Base-by-base conservation (phyloP, 208 protist species). In the Angomonas deanei region DNA sequence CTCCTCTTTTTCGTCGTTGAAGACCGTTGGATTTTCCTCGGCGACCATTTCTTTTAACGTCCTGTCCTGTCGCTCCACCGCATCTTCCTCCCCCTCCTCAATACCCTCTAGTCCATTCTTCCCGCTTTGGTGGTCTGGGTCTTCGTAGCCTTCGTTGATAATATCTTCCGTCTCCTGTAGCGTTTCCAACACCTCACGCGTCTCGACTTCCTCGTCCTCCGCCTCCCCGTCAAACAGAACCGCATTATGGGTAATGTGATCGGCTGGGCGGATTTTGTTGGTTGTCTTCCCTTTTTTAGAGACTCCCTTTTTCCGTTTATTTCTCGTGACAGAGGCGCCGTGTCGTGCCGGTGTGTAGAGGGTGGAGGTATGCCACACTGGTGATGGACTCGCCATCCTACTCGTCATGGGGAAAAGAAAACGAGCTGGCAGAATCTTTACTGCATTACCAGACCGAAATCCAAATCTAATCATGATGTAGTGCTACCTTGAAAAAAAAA, bases 141-240 rank as follows among this genome's bases (percentile, higher is more conserved):
- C 27, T 28, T n/a, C 32, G 13, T 27, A 6, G 17, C 10, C 33
- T 17, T 56, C 42, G 13, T 70, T 36, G 15, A 42, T 53, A 11
- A 1, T 47, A 11, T 39, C 50, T 28, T 71, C 30, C 26, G 62
- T 68, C 21, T 68, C 62, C n/a, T 67, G 61, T 21, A 49, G 52
- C 8, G 68, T 47, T 30, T 30, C 56, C 61, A 28, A 55, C 54
- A 19, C 30, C 36, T 47, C 59, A 11, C 30, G 21, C 38, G 32
- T 46, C 56, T 6, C 17, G 32, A 53, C 11, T 33, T 34, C 62
- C 17, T 61, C 62, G 33, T 58, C 48, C 31, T 71, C 54, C 24
- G 42, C 56, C 2, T 33, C 58, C 4, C 21, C 21, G 23, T 24
- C 48, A 56, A 2, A 33, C 4, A 50, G n/a, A 27, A 3, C n/a